Conservation (phyloP, 129 eudicot genomes). For the Escallonia herrerae region DNA sequence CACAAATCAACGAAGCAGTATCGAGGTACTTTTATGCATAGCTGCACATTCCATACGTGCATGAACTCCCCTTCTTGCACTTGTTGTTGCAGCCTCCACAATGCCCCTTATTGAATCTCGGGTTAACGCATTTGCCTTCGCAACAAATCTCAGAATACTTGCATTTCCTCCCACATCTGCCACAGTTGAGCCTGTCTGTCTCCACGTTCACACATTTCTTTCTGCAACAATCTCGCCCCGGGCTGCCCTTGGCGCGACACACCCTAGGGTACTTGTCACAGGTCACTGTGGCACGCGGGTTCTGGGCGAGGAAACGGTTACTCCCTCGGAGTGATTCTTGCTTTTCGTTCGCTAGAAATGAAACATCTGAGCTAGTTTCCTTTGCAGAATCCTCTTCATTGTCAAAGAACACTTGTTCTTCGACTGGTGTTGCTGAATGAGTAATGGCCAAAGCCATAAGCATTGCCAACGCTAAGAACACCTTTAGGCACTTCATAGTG, state of each 20-base stretch:
- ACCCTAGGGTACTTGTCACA: slow-evolving; percentile 61
- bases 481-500: too few species aligned
- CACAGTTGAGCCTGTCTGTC: slow-evolving; percentile 46
- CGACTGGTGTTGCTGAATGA: slow-evolving; percentile 17
- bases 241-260: slow-evolving; percentile 49
- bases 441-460: slow-evolving; percentile 29
- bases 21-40: slow-evolving; percentile 25
- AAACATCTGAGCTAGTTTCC: neutral
- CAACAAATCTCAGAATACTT: slow-evolving; percentile 50
- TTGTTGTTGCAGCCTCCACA: slow-evolving; percentile 58
- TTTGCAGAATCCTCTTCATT: slow-evolving; percentile 16
- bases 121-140: slow-evolving; percentile 50
- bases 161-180: slow-evolving; percentile 52
- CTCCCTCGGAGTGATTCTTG: slow-evolving; percentile 29
- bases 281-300: slow-evolving; percentile 18
- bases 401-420: slow-evolving; percentile 2
- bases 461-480: slow-evolving; percentile 14
- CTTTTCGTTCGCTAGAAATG: neutral
- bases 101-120: slow-evolving; percentile 24
- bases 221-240: slow-evolving; percentile 59
- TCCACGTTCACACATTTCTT: slow-evolving; percentile 53
- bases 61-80: slow-evolving; percentile 40
- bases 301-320: slow-evolving; percentile 32
- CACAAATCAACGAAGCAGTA: neutral
- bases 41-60: slow-evolving; percentile 55